A percentile compares a stretch with the other conserved stretches of the same genome.
phyloP scores from a whole-genome alignment of 2,329 filamentous ascomycete genomes.

The Venturia oleaginea region DNA sequence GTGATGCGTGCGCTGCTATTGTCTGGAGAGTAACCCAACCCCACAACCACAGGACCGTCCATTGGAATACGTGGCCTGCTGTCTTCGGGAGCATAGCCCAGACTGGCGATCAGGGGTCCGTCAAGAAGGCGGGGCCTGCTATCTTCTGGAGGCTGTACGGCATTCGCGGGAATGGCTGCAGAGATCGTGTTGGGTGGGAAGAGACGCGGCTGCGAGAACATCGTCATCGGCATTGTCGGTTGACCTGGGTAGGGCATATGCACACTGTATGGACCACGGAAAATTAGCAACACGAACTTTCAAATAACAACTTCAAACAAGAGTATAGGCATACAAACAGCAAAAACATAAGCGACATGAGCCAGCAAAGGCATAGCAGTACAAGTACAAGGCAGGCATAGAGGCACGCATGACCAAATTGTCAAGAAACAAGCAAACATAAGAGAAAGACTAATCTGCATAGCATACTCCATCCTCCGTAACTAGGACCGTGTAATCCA shows the following conservation, averaged over 20 bases:
- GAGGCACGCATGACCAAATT: conserved; percentile 1
- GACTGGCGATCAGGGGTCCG: neutral
- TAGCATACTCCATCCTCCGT: conserved; percentile 6
- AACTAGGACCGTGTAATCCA: neutral
- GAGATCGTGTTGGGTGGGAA: neutral
- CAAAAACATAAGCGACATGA: neutral
- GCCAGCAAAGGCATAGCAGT: neutral
- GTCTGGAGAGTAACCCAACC: neutral
- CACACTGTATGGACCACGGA: neutral
- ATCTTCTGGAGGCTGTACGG: conserved; percentile 1
- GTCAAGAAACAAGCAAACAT: conserved; percentile 5
- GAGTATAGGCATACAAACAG: neutral
- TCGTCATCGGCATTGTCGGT: neutral
- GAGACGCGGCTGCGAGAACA: neutral
- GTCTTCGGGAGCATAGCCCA: neutral
- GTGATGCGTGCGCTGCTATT: neutral
- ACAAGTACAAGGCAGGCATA: conserved; percentile 1
- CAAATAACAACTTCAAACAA: neutral
- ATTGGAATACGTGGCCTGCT: neutral
- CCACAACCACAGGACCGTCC: neutral
- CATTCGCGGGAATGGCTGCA: neutral
- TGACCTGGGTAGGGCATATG: neutral
- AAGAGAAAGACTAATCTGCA: conserved; percentile 3
- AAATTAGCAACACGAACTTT: neutral
- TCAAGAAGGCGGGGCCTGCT: neutral